Conservation (phyloP, 768 basidiomycete genomes). For the Boletus barrowsii region DNA sequence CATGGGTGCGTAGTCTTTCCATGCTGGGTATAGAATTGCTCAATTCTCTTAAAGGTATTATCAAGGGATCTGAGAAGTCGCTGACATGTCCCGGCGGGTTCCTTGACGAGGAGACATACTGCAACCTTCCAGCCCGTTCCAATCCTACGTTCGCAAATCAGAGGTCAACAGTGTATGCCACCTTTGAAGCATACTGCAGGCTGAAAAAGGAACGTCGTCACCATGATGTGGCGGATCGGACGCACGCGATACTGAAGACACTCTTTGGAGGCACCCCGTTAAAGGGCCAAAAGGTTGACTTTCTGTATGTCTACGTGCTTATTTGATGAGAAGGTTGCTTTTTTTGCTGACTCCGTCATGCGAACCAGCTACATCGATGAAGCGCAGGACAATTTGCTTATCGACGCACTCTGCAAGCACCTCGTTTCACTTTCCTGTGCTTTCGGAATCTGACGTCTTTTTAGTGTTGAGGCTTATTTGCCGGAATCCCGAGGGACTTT, state of each 20-base stretch:
- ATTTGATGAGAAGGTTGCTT: neutral
- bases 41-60: slow-evolving; percentile 41
- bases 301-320: slow-evolving; percentile 40
- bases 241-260: slow-evolving; percentile 45
- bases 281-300: slow-evolving; percentile 47
- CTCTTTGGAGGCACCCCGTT: slow-evolving; percentile 30
- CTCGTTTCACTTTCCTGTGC: neutral
- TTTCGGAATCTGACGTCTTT: slow-evolving; percentile 4
- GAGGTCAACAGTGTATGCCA: slow-evolving; percentile 45
- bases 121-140: slow-evolving; percentile 45
- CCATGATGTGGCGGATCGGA: slow-evolving; percentile 62
- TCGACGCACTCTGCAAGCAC: slow-evolving; percentile 55
- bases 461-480: slow-evolving; percentile 64
- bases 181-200: slow-evolving; percentile 53
- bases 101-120: slow-evolving; percentile 47
- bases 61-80: slow-evolving; percentile 65
- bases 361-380: slow-evolving; percentile 61
- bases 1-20: slow-evolving; percentile 43
- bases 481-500: slow-evolving; percentile 60
- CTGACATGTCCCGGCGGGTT: slow-evolving; percentile 33
- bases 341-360: neutral
- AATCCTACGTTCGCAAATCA: slow-evolving; percentile 54
- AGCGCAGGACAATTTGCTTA: slow-evolving; percentile 67
- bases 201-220: slow-evolving; percentile 42
- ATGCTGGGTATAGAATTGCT: neutral